phyloP scores from a whole-genome alignment of 441 rosid species.

The Eutrema salsugineum region DNA sequence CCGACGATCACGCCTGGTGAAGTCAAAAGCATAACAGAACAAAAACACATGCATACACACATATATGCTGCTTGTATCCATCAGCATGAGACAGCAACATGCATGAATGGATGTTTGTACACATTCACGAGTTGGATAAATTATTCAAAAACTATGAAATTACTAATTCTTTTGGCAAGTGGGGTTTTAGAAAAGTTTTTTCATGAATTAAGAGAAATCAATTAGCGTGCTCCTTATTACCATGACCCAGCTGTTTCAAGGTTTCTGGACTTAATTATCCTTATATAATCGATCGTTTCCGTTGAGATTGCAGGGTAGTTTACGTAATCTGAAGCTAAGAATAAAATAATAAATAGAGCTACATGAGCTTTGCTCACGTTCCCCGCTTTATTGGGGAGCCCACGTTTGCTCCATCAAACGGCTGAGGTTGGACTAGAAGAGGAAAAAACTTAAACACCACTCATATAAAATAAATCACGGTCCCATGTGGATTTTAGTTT shows the following conservation, averaged over 20 bases:
- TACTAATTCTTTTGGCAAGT: not conserved
- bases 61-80: not conserved
- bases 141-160: not conserved
- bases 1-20: slow-evolving; percentile 14
- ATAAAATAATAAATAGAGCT: not conserved
- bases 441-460: slow-evolving; percentile 6
- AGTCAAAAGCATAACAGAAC: slow-evolving; percentile 8
- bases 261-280: not conserved
- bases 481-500: slow-evolving; percentile 16
- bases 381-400: slow-evolving; percentile 21
- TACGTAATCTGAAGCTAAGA: not conserved
- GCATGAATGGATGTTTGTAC: slow-evolving; percentile 27
- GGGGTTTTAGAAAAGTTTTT: not conserved
- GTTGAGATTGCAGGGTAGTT: not conserved
- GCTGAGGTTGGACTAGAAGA: slow-evolving; percentile 15
- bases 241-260: slow-evolving; percentile 25
- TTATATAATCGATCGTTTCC: not conserved
- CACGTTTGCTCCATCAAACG: slow-evolving; percentile 19
- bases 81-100: slow-evolving; percentile 7
- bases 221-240: slow-evolving; percentile 14
- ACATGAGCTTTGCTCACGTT: slow-evolving; percentile 2
- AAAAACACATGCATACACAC: slow-evolving; percentile 10
- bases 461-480: not conserved
- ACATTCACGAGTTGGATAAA: slow-evolving; percentile 4
- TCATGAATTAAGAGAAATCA: slow-evolving; percentile 8